Percentiles rank a stretch among this genome's conserved stretches.
Conservation (phyloP, 2,329 filamentous ascomycete species). For the Cercospora berteroae region DNA sequence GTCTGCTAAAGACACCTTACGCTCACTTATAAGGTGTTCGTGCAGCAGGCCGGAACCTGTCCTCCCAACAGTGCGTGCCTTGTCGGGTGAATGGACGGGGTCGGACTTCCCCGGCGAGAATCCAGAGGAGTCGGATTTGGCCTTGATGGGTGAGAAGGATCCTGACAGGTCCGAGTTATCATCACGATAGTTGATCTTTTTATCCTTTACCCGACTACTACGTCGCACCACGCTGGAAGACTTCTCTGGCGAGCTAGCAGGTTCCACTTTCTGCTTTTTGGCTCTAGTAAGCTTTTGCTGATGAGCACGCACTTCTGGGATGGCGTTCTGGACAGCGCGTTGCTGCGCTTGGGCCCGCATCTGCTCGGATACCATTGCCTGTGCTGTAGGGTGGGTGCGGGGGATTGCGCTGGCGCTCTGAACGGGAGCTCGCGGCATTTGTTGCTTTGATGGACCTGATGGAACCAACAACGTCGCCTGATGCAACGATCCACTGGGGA, state of each 20-base stretch:
- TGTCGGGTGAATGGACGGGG: constrained; percentile 1
- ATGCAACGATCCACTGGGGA: neutral
- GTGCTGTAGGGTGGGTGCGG: neutral
- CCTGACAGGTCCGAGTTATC: constrained; percentile 6
- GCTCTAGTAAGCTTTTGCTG: constrained; percentile 10
- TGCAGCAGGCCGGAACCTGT: neutral
- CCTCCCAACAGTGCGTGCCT: neutral
- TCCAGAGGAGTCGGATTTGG: constrained; percentile 15
- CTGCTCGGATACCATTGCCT: neutral
- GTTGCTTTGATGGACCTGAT: neutral
- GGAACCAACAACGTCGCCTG: neutral
- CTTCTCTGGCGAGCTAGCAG: constrained; percentile 1
- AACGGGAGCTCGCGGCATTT: neutral
- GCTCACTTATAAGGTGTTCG: neutral
- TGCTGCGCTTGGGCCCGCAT: neutral
- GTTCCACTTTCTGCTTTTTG: constrained; percentile 10
- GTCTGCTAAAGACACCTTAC: constrained; percentile 12
- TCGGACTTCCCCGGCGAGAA: constrained; percentile 21
- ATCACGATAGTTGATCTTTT: constrained; percentile 25
- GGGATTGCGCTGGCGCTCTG: neutral
- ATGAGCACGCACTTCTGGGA: constrained; percentile 6
- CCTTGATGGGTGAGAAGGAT: constrained; percentile 19
- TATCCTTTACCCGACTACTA: constrained; percentile 20
- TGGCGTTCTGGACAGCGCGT: neutral
- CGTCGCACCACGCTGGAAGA: constrained; percentile 15